Evolutionary conservation across 2,329 filamentous ascomycete genomes (phyloP).

Genomic region (Pyrenochaeta sp.): DNA sequence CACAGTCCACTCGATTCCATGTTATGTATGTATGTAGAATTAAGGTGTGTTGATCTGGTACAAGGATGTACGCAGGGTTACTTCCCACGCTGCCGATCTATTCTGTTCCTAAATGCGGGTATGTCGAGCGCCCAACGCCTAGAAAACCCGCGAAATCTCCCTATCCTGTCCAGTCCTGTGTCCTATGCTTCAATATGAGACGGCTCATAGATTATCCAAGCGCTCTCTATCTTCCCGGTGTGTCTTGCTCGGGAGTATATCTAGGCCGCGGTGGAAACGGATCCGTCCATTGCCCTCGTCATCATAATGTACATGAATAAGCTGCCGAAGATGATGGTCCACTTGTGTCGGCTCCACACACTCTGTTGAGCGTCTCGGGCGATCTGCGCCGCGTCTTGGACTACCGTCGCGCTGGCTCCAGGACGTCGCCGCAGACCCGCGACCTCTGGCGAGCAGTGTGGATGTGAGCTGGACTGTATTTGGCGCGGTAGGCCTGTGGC

Average conservation of each 20-base stretch:
- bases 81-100: too few species aligned
- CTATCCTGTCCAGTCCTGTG: too few species aligned
- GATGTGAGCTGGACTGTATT: conserved; percentile 51
- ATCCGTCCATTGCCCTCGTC: conserved; percentile 70
- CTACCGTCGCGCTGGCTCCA: conserved; percentile 67
- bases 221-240: neutral
- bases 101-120: conserved; percentile 1
- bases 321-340: conserved; percentile 71
- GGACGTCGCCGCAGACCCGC: conserved; percentile 70
- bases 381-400: conserved; percentile 79
- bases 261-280: conserved; percentile 19
- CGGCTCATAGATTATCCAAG: neutral
- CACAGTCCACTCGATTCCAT: too few species aligned
- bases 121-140: conserved; percentile 20
- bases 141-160: too few species aligned
- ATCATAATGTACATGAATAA: conserved; percentile 86
- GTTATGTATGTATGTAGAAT: too few species aligned
- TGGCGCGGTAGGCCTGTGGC: conserved; percentile 73
- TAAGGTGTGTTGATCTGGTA: too few species aligned
- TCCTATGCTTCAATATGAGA: neutral
- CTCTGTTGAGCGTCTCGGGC: conserved; percentile 79
- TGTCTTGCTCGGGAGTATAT: neutral
- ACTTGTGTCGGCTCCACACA: conserved; percentile 82
- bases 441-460: conserved; percentile 68
- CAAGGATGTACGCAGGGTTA: too few species aligned